Percentiles rank a stretch among this genome's conserved stretches.
phyloP scores from a whole-genome alignment of 1,284 basidiomycete genomes.

The Heliocybe sulcata region DNA sequence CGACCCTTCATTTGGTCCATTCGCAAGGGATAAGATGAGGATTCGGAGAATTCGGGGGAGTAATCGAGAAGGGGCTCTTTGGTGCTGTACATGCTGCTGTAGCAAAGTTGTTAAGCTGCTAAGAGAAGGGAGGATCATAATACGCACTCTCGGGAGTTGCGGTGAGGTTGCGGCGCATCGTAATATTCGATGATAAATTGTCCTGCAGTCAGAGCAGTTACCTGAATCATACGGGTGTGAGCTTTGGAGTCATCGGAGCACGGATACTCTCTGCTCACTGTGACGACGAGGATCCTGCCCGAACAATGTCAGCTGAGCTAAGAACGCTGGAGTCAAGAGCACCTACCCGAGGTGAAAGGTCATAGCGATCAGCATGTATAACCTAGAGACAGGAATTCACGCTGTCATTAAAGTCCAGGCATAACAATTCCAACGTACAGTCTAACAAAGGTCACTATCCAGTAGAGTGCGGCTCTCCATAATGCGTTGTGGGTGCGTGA shows the following conservation, averaged over 20 bases:
- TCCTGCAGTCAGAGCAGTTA: constrained; percentile 43
- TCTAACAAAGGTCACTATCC: constrained; percentile 46
- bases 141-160: constrained; percentile 17
- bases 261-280: constrained; percentile 29
- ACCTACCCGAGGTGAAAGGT: constrained; percentile 57
- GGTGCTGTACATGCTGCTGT: constrained; percentile 17
- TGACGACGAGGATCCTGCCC: constrained; percentile 43
- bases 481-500: constrained; percentile 37
- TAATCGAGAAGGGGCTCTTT: constrained; percentile 30
- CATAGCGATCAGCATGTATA: constrained; percentile 70
- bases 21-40: constrained; percentile 8
- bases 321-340: neutral
- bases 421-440: constrained; percentile 35
- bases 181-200: constrained; percentile 49
- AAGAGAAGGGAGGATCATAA: neutral
- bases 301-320: constrained; percentile 4
- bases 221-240: constrained; percentile 23
- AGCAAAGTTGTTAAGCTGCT: neutral
- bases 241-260: neutral
- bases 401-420: neutral
- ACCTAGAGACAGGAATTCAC: constrained; percentile 23
- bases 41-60: constrained; percentile 13
- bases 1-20: constrained; percentile 15
- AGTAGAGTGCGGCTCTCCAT: constrained; percentile 50
- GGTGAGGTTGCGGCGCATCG: constrained; percentile 15